Percentiles rank a stretch among this genome's conserved stretches.
These are phyloP conservation scores for Pythium brassicae DNA, from an alignment of 352 stramenopile species.

Conservation along the genomic window DNA sequence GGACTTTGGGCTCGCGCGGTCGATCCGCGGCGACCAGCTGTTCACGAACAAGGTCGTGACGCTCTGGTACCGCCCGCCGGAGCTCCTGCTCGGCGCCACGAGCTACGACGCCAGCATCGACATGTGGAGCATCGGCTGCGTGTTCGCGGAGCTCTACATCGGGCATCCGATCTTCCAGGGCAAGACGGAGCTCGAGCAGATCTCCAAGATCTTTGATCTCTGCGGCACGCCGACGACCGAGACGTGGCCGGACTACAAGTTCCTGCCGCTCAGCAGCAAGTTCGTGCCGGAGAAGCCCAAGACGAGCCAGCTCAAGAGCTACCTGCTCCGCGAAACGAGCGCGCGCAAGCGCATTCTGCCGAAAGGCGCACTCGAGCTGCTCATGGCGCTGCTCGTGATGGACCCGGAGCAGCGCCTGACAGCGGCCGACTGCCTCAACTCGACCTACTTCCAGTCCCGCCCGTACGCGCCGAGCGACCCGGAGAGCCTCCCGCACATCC, in stretches of 20 bases:
- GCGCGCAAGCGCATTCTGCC: slow-evolving; percentile 75
- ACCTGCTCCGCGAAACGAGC: slow-evolving; percentile 69
- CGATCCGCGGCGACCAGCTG: slow-evolving; percentile 76
- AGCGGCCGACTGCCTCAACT: slow-evolving; percentile 88
- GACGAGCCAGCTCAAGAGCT: slow-evolving; percentile 57
- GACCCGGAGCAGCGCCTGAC: slow-evolving; percentile 94
- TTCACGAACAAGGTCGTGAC: slow-evolving; percentile 97
- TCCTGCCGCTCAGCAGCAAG: slow-evolving; percentile 72
- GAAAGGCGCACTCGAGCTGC: slow-evolving; percentile 87
- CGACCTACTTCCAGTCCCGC: slow-evolving; percentile 91
- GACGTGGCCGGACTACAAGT: slow-evolving; percentile 85
- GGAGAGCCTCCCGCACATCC: slow-evolving; percentile 56
- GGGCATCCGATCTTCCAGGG: slow-evolving; percentile 83
- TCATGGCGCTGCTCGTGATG: slow-evolving; percentile 93
- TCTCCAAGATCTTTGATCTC: slow-evolving; percentile 86
- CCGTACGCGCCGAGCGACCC: slow-evolving; percentile 64
- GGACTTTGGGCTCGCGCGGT: slow-evolving; percentile 84
- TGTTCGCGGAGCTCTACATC: slow-evolving; percentile 86
- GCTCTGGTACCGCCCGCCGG: slow-evolving; percentile 92
- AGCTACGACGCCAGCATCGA: slow-evolving; percentile 93
- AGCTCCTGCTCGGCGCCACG: slow-evolving; percentile 92
- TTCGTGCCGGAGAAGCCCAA: slow-evolving; percentile 82
- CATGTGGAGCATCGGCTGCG: slow-evolving; percentile 94
- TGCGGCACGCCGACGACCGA: slow-evolving; percentile 80
- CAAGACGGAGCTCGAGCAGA: slow-evolving; percentile 86